Evolutionary conservation across 805 yeast species (phyloP).

Genomic region (Maudiozyma saulgeensis): DNA sequence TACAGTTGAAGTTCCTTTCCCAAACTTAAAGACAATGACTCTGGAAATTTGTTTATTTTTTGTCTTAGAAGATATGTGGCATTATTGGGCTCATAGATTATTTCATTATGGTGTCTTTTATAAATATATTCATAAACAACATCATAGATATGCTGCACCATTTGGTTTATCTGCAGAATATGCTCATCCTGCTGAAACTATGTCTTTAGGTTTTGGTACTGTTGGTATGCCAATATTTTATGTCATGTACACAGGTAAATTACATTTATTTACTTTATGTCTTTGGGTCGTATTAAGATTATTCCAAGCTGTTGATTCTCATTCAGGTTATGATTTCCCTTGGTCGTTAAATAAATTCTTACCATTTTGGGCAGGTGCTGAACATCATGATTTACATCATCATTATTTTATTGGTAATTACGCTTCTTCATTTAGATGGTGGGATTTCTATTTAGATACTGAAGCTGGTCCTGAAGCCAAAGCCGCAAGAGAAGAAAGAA

Average conservation of each 20-base stretch:
- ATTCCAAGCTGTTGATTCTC: constrained; percentile 95
- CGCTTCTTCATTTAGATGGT: constrained; percentile 91
- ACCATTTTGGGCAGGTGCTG: constrained; percentile 98
- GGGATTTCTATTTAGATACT: constrained; percentile 85
- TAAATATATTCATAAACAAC: constrained; percentile 92
- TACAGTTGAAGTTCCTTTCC: constrained; percentile 76
- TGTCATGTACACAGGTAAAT: constrained; percentile 62
- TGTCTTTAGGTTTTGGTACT: constrained; percentile 87
- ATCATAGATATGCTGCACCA: constrained; percentile 96
- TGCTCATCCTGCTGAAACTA: constrained; percentile 92
- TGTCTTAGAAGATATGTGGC: constrained; percentile 90
- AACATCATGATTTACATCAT: constrained; percentile 96
- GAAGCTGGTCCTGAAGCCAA: constrained; percentile 82
- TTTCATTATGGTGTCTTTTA: constrained; percentile 85
- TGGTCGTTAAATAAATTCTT: constrained; percentile 86
- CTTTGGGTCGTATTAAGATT: constrained; percentile 81
- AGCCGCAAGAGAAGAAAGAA: constrained; percentile 57
- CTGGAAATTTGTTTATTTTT: constrained; percentile 70
- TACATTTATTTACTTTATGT: constrained; percentile 85
- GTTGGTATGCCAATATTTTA: constrained; percentile 89
- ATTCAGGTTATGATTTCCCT: constrained; percentile 97
- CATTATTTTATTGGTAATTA: constrained; percentile 93
- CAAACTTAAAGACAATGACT: constrained; percentile 47
- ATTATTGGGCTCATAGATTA: constrained; percentile 87
- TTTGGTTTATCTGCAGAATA: constrained; percentile 96